Base-by-base conservation (phyloP, 1,139 yeast species). In the Nakaseomyces delphensis region DNA sequence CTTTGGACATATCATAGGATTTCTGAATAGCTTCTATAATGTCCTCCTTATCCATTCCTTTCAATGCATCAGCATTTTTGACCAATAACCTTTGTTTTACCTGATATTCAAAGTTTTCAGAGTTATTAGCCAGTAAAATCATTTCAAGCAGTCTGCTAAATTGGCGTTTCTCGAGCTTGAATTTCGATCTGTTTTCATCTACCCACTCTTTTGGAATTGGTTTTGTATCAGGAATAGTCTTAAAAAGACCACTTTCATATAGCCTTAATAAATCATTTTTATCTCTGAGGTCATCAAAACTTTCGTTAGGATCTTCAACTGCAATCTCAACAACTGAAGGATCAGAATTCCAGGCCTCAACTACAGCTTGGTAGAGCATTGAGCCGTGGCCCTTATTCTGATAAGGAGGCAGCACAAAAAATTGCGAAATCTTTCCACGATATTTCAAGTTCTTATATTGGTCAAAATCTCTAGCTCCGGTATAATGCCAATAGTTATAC, bases 241-340 rank as follows among this genome's bases (percentile, higher is more conserved):
- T 46, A 49, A 70, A 51, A 49, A 62, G 39, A 39, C 68, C 59
- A 20, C 50, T 43, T 38, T 54, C 48, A 47, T 61, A 50, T 33
- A 87, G 64, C 49, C 83, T 65, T 38, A 67, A 64, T 51, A 91
- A 68, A 58, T 91, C 98, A 46, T 80, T 73, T 27, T 91, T 68
- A 60, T 91, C 97, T 48, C 98, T 72, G 54, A 93, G 66, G 57
- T 85, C 95, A 57, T 91, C 98, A 64, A 91, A 91, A 36, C 79
- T 77, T 60, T 89, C 96, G 57, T 83, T 85, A 2, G 98, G 98
- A 59, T 93, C 98, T 60, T 91, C 98, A 8, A 93, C 89, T 0
- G 91, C 87, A 33, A 91, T 72, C 55, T 89, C 95, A 31, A 68
- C 64, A n/a, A 87, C 76, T 3, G 59, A 49, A 0, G 62, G 55